These are phyloP conservation scores for Diplodia corticola DNA, from an alignment of 2,329 filamentous ascomycete species.

Conservation along the genomic window DNA sequence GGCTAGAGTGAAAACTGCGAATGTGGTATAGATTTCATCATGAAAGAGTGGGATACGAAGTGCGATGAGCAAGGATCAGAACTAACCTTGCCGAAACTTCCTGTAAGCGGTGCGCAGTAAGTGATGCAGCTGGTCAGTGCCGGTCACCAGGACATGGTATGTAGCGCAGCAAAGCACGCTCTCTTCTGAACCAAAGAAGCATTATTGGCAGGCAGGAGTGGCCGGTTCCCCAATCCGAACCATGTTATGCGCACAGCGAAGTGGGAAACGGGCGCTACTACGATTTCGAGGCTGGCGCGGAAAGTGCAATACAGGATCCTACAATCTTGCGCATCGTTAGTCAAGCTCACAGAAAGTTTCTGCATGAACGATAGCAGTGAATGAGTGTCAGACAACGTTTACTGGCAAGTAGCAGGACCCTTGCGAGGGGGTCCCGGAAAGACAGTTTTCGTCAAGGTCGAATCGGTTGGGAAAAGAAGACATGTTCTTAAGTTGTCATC, in stretches of 20 bases:
- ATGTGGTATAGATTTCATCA: conserved; percentile 28
- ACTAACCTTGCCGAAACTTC: conserved; percentile 2
- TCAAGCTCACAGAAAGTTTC: background rate
- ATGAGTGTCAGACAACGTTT: conserved; percentile 67
- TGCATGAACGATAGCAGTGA: conserved; percentile 8
- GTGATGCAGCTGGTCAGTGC: background rate
- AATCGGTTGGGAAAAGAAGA: conserved; percentile 83
- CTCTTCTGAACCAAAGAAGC: background rate
- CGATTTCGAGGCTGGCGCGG: background rate
- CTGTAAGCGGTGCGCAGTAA: background rate
- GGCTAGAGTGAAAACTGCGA: conserved; percentile 34
- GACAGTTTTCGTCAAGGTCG: conserved; percentile 74
- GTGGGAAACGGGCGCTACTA: background rate
- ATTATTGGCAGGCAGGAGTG: background rate
- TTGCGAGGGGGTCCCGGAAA: conserved; percentile 61
- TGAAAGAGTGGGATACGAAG: background rate
- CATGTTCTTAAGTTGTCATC: conserved; percentile 65
- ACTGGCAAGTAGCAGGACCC: conserved; percentile 81
- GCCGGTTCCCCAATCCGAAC: background rate
- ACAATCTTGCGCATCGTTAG: conserved; percentile 6
- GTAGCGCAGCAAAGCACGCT: background rate
- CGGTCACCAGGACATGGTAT: background rate
- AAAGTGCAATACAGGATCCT: background rate
- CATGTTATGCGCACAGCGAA: background rate
- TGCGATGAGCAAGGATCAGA: background rate